These are phyloP conservation scores for Thermothielavioides terrestris DNA, from an alignment of 495 filamentous ascomycete species.

Conservation along the genomic window DNA sequence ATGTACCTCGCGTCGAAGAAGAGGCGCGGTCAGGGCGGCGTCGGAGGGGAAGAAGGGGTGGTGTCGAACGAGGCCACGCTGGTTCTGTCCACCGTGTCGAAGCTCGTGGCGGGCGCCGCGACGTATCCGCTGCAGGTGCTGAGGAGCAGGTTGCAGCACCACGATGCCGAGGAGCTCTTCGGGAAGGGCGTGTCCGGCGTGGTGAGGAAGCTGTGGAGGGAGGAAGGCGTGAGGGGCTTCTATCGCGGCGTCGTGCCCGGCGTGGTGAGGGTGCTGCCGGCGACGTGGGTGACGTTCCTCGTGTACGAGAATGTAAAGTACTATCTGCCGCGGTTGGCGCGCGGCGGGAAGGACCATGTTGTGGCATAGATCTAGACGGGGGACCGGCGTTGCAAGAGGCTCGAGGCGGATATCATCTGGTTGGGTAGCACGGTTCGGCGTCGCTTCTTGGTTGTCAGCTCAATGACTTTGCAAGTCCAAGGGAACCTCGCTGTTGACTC, in stretches of 20 bases:
- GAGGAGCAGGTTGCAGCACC: constrained; percentile 76
- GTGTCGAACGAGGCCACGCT: constrained; percentile 72
- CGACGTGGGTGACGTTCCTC: constrained; percentile 95
- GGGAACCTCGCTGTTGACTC: no score
- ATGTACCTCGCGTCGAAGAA: constrained; percentile 33
- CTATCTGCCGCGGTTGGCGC: constrained; percentile 45
- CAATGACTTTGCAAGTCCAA: no score
- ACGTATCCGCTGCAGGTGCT: constrained; percentile 96
- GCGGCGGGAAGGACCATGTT: background rate
- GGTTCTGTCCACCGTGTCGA: constrained; percentile 67
- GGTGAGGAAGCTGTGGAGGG: constrained; percentile 58
- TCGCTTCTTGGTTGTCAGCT: no score
- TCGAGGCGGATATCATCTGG: background rate
- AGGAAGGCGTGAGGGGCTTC: constrained; percentile 76
- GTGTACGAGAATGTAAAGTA: constrained; percentile 90
- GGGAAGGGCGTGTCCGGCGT: constrained; percentile 62
- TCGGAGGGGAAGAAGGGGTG: constrained; percentile 7
- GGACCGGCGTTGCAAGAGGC: background rate
- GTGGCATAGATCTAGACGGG: constrained; percentile 2
- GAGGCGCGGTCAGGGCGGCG: background rate
- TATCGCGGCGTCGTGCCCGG: constrained; percentile 90
- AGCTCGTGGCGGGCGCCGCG: constrained; percentile 73
- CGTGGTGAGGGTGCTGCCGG: constrained; percentile 77
- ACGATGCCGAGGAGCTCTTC: constrained; percentile 65
- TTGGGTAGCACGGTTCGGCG: background rate